Conservation (phyloP, 108 stramenopile genomes). For the Fragilariopsis cylindrus region DNA sequence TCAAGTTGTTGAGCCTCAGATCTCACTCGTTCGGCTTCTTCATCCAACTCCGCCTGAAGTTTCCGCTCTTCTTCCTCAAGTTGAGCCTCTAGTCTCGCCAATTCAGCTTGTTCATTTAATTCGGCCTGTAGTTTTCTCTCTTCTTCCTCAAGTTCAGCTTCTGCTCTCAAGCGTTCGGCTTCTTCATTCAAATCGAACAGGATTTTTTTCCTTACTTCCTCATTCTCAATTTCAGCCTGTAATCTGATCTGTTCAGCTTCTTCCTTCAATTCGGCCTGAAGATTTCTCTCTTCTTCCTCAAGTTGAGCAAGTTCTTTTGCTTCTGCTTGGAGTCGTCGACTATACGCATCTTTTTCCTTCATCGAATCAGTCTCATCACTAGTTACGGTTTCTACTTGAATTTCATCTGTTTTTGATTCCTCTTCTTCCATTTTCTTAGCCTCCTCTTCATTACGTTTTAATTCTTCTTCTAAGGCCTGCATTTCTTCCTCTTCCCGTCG, state of each 20-base stretch:
- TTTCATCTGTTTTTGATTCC: not conserved
- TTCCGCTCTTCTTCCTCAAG: not conserved
- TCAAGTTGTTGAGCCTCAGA: not conserved
- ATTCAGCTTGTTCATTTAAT: slow-evolving; percentile 6
- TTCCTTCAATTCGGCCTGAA: slow-evolving; percentile 11
- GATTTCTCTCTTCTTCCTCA: slow-evolving; percentile 15
- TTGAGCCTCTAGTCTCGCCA: slow-evolving; percentile 9
- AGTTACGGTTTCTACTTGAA: not conserved
- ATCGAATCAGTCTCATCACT: not conserved
- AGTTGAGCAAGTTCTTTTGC: not conserved
- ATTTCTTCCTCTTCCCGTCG: slow-evolving; percentile 24
- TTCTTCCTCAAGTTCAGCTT: slow-evolving; percentile 11
- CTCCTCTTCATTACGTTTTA: slow-evolving; percentile 24
- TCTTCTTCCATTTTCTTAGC: slow-evolving; percentile 16
- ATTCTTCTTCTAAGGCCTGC: slow-evolving; percentile 26
- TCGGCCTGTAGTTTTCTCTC: not conserved
- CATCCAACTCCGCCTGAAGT: not conserved
- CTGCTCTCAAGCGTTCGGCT: not conserved
- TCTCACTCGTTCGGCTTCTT: slow-evolving; percentile 13
- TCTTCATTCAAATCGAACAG: not conserved
- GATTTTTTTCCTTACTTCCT: not conserved
- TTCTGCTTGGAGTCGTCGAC: not conserved
- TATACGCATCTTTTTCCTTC: not conserved
- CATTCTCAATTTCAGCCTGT: not conserved
- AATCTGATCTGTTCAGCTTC: slow-evolving; percentile 15